Conservation (phyloP, 371 early-diverging fungal species). For the Umbelopsis sp. region DNA sequence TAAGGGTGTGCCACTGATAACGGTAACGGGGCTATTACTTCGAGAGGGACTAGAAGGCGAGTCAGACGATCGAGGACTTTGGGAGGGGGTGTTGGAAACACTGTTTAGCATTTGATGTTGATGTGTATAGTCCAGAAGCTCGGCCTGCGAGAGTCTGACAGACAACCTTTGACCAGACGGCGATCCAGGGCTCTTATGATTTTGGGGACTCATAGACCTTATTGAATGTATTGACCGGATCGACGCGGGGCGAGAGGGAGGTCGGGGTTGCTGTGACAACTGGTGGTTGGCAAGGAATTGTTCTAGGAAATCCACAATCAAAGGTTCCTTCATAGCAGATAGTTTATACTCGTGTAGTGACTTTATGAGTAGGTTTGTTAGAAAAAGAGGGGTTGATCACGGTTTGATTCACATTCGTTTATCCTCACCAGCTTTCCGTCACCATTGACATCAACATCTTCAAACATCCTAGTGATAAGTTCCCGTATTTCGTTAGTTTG, state of each 20-base stretch:
- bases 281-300: conserved; percentile 68
- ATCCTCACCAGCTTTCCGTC: conserved; percentile 73
- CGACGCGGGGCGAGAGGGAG: conserved; percentile 55
- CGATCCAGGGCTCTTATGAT: conserved; percentile 25
- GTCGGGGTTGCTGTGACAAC: conserved; percentile 43
- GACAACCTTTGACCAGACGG: conserved; percentile 28
- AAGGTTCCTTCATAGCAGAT: conserved; percentile 83
- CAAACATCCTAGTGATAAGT: conserved; percentile 72
- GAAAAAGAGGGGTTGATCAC: neutral
- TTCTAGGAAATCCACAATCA: conserved; percentile 80
- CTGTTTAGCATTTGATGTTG: conserved; percentile 37
- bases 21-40: conserved; percentile 28
- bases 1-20: conserved; percentile 9
- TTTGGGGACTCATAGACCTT: conserved; percentile 31
- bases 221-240: conserved; percentile 39
- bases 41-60: conserved; percentile 32
- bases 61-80: conserved; percentile 30
- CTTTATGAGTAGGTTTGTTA: conserved; percentile 31
- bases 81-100: conserved; percentile 30
- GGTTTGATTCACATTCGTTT: neutral
- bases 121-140: conserved; percentile 42
- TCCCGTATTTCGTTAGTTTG: conserved; percentile 67
- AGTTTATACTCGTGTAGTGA: conserved; percentile 81
- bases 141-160: conserved; percentile 45
- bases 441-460: conserved; percentile 84